A percentile compares a stretch with the other conserved stretches of the same genome.
These are phyloP conservation scores for Oryza nivara DNA, from an alignment of 176 grass and related monocot genomes.

Conservation along the genomic window DNA sequence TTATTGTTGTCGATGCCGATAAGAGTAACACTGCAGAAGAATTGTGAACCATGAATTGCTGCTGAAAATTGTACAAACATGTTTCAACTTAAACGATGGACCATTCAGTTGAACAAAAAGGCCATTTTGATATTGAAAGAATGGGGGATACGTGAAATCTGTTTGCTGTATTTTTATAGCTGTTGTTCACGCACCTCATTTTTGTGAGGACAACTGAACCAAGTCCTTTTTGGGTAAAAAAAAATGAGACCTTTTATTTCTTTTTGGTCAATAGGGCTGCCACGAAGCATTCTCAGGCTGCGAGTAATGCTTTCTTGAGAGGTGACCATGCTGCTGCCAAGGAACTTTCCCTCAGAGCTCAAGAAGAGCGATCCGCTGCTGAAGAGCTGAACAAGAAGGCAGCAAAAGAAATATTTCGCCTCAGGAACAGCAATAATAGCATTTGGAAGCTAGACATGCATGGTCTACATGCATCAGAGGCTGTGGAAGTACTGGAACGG, in stretches of 20 bases:
- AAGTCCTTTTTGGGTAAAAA: conserved; percentile 1
- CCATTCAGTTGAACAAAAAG: background rate
- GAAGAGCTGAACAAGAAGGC: conserved; percentile 78
- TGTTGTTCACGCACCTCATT: background rate
- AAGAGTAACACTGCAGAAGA: background rate
- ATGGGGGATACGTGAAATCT: background rate
- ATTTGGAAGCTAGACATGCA: conserved; percentile 83
- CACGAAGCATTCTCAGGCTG: conserved; percentile 72
- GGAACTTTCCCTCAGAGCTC: conserved; percentile 62
- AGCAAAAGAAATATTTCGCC: conserved; percentile 69
- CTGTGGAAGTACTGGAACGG: conserved; percentile 58
- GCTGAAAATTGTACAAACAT: background rate
- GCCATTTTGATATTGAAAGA: background rate
- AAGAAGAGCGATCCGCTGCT: conserved; percentile 59
- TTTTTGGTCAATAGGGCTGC: conserved; percentile 64
- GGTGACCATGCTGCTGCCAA: conserved; percentile 73
- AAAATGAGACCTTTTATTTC: conserved; percentile 5
- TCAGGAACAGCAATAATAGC: conserved; percentile 71
- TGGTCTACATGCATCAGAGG: conserved; percentile 88
- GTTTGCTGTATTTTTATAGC: background rate
- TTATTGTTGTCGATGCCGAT: background rate
- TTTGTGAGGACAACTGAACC: background rate
- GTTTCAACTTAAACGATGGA: background rate
- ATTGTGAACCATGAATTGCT: conserved; percentile 28
- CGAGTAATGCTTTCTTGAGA: conserved; percentile 77